Base-by-base conservation (phyloP, 2,329 filamentous ascomycete genomes). In the Pseudogymnoascus sp. region DNA sequence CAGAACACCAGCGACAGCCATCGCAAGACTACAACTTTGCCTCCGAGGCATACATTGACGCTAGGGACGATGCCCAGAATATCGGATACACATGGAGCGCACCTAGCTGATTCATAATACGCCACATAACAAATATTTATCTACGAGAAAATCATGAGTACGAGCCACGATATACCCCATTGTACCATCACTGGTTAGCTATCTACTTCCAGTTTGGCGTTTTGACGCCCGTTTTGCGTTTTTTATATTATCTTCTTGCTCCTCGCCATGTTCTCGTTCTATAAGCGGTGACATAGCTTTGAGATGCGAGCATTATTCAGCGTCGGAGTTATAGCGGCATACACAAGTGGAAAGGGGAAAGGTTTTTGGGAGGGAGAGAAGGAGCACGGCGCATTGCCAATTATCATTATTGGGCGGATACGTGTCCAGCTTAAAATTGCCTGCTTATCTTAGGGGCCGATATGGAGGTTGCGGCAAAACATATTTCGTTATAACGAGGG, bases 81-180 rank as follows among this genome's bases (percentile, higher is more conserved):
- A 55, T 55, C 29, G 48, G 48, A 55, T 55, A 55, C 29, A 55
- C 48, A 21, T 55, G 48, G 48, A 55, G 48, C 48, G 29, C 48
- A 9, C 29, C 48, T 12, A 6, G 29, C 27, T 55, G 15, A 55
- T 17, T 55, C 9, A 55, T 55, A 35, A 55, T 33, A 35, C 15
- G 29, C 27, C n/a, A 51, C 27, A 55, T 33, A 8, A 29, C 2
- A 55, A 55, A 55, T 15, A 55, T 55, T 55, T 33, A 55, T 33
- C 29, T 21, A 55, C 15, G 48, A 55, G 29, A 55, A 33, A 17
- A 55, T 25, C n/a, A 55, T 29, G 27, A 55, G n/a, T 31, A 55
- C 15, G 48, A 55, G 48, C 15, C 48, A 55, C 48, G 48, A 55
- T 33, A 55, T 55, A 55, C 48, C 48, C 44, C 29, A 17, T 55